phyloP scores from a whole-genome alignment of 148 eudicot genomes.

The Chenopodium quinoa region DNA sequence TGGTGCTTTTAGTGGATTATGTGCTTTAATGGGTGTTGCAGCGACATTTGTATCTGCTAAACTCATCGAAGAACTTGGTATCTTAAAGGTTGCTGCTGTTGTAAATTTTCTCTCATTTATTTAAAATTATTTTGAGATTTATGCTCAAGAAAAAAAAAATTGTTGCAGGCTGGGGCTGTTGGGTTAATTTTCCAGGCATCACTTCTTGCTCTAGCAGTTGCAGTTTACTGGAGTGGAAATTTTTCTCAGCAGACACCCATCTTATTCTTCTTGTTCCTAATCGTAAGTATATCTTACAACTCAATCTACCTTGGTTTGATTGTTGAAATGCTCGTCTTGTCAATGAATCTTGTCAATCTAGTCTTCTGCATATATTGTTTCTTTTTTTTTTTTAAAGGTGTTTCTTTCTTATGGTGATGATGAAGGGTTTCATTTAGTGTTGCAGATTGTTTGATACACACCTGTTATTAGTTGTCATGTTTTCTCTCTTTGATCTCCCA shows the following conservation, averaged over 20 bases:
- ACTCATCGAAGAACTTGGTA: conserved; percentile 69
- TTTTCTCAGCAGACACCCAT: conserved; percentile 67
- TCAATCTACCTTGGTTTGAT: conserved; percentile 1
- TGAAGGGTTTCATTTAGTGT: not conserved
- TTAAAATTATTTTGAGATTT: conserved; percentile 16
- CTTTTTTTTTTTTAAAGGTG: not conserved
- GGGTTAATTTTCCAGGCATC: conserved; percentile 82
- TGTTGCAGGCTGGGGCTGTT: conserved; percentile 85
- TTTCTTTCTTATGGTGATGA: not conserved
- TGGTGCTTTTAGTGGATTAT: conserved; percentile 87
- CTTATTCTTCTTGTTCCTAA: conserved; percentile 64
- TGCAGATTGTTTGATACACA: not conserved
- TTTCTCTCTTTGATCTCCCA: conserved; percentile 36
- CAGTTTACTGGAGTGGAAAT: conserved; percentile 83
- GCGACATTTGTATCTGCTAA: conserved; percentile 85
- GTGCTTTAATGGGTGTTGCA: conserved; percentile 96
- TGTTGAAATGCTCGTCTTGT: not conserved
- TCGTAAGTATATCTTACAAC: conserved; percentile 42
- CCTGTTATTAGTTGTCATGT: not conserved
- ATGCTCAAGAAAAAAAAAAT: conserved; percentile 4
- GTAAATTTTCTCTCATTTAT: not conserved
- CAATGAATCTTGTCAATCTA: not conserved
- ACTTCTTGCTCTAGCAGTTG: conserved; percentile 78
- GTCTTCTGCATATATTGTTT: not conserved
- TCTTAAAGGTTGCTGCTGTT: conserved; percentile 62